phyloP scores from a whole-genome alignment of 2,329 filamentous ascomycete species.

The Claviceps africana region DNA sequence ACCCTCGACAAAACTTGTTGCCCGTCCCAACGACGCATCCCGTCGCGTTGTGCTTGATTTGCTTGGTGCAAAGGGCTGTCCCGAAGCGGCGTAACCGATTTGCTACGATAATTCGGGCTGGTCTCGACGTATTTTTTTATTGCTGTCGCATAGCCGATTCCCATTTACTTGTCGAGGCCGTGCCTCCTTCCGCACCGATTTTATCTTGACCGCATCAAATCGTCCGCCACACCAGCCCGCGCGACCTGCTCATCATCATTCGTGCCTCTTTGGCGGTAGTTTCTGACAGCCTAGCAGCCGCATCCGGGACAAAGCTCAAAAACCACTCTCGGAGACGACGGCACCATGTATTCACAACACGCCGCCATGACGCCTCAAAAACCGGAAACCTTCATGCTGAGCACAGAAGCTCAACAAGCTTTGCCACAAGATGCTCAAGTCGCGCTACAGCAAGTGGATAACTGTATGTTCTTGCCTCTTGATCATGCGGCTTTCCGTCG shows the following conservation, averaged over 20 bases:
- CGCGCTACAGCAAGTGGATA: slow-evolving; percentile 94
- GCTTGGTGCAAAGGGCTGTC: slow-evolving; percentile 33
- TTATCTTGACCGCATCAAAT: neutral
- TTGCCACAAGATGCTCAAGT: slow-evolving; percentile 94
- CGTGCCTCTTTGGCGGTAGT: neutral
- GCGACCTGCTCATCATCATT: neutral
- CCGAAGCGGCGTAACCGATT: slow-evolving; percentile 17
- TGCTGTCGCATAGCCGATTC: slow-evolving; percentile 8
- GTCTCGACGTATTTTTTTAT: slow-evolving; percentile 25
- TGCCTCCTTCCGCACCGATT: slow-evolving; percentile 15
- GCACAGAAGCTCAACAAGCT: slow-evolving; percentile 90
- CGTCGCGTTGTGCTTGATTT: slow-evolving; percentile 20
- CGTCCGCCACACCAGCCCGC: neutral
- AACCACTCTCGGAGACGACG: slow-evolving; percentile 9
- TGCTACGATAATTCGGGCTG: slow-evolving; percentile 28
- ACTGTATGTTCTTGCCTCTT: slow-evolving; percentile 47
- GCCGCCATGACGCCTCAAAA: slow-evolving; percentile 86
- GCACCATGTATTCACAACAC: slow-evolving; percentile 67
- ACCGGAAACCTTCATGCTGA: slow-evolving; percentile 97
- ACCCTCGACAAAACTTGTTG: too few relatives aligned
- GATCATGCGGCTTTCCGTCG: neutral
- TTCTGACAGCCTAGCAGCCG: neutral
- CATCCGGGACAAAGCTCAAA: neutral
- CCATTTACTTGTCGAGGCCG: slow-evolving; percentile 15
- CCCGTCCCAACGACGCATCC: slow-evolving; percentile 19